Base-by-base conservation (phyloP, 2,329 filamentous ascomycete genomes). In the Aspergillus quadricinctus region DNA sequence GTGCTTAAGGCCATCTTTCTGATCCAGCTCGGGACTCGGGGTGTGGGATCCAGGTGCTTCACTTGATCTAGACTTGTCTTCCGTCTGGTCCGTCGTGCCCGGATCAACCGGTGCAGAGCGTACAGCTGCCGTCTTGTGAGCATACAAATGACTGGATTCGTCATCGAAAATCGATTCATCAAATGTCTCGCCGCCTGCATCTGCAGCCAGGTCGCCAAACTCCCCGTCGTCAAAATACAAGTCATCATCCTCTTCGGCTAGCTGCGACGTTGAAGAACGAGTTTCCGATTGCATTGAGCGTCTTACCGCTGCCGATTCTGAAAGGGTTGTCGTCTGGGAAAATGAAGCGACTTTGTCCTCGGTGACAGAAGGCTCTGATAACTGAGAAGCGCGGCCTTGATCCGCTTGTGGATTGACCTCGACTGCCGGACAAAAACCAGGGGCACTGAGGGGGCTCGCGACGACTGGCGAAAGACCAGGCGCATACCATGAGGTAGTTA, bases 91-190 rank as follows among this genome's bases (percentile, higher is more conserved):
- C 25, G 48, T 46, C 8, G 53, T 49, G 17, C 58, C 58, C 7
- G 56, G 53, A 43, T 58, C 48, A 31, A 40, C 51, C 10, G 63
- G 56, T 8, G 57, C 59, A 1, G 50, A 10, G 28, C 56, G 61
- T 21, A 57, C 61, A 27, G 58, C 56, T 23, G 64, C 63, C 37
- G 58, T 61, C 51, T 75, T 75, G 25, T 71, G 65, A 37, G 75
- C 73, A 57, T 77, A 78, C 11, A 78, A 61, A 57, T 76, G 72
- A 52, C 76, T 75, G 10, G 66, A 73, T 41, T 75, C 76, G 56
- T 80, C 77, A 57, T 80, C 78, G 50, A 80, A 78, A 9, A 78
- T 72, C 8, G 76, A 76, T 62, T 80, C 78, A 56, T 80, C 77
- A 60, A 80, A 79, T 1, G 59, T 61, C 29, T 67, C 67, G n/a